A percentile compares a stretch with the other conserved stretches of the same genome.
These are phyloP conservation scores for Pyrenophora teres DNA, from an alignment of 2,329 filamentous ascomycete genomes.

Conservation along the genomic window DNA sequence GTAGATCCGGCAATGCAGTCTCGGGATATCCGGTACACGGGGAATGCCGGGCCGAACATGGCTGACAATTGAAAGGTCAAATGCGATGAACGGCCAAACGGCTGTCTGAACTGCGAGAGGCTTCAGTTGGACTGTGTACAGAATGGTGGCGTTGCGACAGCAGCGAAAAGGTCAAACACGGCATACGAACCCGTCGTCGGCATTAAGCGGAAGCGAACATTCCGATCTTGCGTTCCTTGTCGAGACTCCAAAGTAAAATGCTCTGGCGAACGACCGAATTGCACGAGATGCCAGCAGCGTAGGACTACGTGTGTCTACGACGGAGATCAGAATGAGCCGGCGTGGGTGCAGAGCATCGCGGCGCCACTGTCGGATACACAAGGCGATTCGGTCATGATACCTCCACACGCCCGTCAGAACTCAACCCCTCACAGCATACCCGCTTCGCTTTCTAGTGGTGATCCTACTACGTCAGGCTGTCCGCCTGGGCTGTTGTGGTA, in stretches of 20 bases:
- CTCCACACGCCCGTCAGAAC: slow-evolving; percentile 22
- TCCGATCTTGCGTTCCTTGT: slow-evolving; percentile 38
- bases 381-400: slow-evolving; percentile 12
- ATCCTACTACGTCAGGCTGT: slow-evolving; percentile 21
- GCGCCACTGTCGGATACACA: slow-evolving; percentile 18
- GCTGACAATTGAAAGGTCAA: slow-evolving; percentile 31
- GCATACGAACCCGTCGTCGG: slow-evolving; percentile 28
- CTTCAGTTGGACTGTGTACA: slow-evolving; percentile 38
- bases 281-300: slow-evolving; percentile 35
- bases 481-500: slow-evolving; percentile 34
- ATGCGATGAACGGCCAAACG: slow-evolving; percentile 39
- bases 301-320: slow-evolving; percentile 34
- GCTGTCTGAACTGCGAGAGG: slow-evolving; percentile 39
- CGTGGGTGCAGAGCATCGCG: slow-evolving; percentile 38
- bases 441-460: slow-evolving; percentile 5
- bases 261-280: slow-evolving; percentile 38
- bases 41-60: background rate
- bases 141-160: slow-evolving; percentile 21
- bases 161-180: slow-evolving; percentile 20
- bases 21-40: background rate
- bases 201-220: slow-evolving; percentile 41
- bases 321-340: slow-evolving; percentile 36
- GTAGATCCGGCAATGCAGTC: background rate
- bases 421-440: slow-evolving; percentile 13
- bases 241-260: slow-evolving; percentile 42